Base-by-base conservation (phyloP, 2,329 filamentous ascomycete species). In the Botrytis pseudocinerea region DNA sequence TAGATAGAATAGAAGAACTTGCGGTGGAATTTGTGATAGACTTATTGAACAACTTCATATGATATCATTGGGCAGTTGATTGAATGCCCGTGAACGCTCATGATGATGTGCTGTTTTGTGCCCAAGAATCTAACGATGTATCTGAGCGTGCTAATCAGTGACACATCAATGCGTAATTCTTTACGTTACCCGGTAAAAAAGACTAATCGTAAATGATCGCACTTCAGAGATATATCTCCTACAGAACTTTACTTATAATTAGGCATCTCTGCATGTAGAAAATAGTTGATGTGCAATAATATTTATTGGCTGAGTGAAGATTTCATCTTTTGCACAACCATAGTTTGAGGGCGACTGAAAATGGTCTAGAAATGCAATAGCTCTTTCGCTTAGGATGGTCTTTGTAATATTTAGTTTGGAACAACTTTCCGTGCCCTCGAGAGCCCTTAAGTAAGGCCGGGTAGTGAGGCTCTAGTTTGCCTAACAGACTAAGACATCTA, bases 151-250 rank as follows among this genome's bases (percentile, higher is more conserved):
- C 9, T 12, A 12, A 22, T 22, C 5, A 59, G 1, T 32, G 16
- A 8, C 28, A 32, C 16, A 18, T 22, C 0, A 20, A 22, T 35
- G 7, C 3, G 3, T 3, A 10, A 0, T 5, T 59, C 18, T 1
- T 54, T 7, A 8, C 2, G 51, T 18, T 25, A 54, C 51, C 6
- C 12, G 0, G 18, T 6, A 2, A 54, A 28, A 18, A 54, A 28
- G 2, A n/a, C n/a, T 0, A n/a, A 16, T n/a, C 6, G 6, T 18
- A 8, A 54, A 8, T 28, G 12, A 8, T 3, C 14, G 6, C 51
- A 12, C 25, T 16, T 16, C 51, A 2, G 3, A 28, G 14, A n/a
- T 8, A 28, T 54, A 8, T 54, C 0, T n/a, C 51, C 6, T 16
- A 28, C 10, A 54, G 25, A 28, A 54, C 12, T 28, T 18, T 16